Conservation (phyloP, 2,329 filamentous ascomycete genomes). For the Fusarium verticillioides region DNA sequence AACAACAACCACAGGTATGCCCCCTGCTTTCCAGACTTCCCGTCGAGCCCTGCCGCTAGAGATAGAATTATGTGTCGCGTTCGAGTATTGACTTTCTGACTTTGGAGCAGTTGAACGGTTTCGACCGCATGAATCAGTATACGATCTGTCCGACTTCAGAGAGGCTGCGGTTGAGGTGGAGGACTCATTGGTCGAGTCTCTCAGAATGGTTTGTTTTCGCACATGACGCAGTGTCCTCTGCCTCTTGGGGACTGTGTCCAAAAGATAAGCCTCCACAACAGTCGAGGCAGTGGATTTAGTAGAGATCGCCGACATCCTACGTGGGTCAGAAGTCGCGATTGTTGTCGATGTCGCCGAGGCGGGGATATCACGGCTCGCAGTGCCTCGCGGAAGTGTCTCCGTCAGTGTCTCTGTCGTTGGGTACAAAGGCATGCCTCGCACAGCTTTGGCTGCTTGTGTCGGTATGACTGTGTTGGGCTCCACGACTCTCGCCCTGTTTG, state of each 20-base stretch:
- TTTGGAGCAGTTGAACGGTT: slow-evolving; percentile 46
- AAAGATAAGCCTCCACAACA: slow-evolving; percentile 66
- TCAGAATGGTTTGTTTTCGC: slow-evolving; percentile 63
- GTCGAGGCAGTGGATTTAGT: slow-evolving; percentile 65
- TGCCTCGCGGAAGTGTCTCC: slow-evolving; percentile 38
- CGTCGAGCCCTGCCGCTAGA: slow-evolving; percentile 66
- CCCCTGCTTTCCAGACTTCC: slow-evolving; percentile 68
- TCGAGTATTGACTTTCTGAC: slow-evolving; percentile 63
- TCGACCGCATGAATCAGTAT: slow-evolving; percentile 45
- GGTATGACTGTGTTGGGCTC: slow-evolving; percentile 61
- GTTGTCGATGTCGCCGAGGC: slow-evolving; percentile 51
- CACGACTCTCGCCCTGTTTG: slow-evolving; percentile 53
- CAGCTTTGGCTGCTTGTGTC: slow-evolving; percentile 63
- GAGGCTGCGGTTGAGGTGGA: slow-evolving; percentile 21
- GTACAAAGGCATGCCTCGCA: slow-evolving; percentile 60
- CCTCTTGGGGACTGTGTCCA: slow-evolving; percentile 59
- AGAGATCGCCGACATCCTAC: slow-evolving; percentile 65
- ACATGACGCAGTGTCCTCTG: slow-evolving; percentile 70
- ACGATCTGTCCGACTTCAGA: slow-evolving; percentile 24
- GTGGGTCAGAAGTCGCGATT: slow-evolving; percentile 56
- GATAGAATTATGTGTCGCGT: slow-evolving; percentile 59
- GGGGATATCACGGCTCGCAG: slow-evolving; percentile 40
- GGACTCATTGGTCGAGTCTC: slow-evolving; percentile 53
- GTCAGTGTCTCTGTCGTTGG: slow-evolving; percentile 51
- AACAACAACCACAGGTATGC: slow-evolving; percentile 71